Base-by-base conservation (phyloP, 768 basidiomycete species). In the Pisolithus albus region DNA sequence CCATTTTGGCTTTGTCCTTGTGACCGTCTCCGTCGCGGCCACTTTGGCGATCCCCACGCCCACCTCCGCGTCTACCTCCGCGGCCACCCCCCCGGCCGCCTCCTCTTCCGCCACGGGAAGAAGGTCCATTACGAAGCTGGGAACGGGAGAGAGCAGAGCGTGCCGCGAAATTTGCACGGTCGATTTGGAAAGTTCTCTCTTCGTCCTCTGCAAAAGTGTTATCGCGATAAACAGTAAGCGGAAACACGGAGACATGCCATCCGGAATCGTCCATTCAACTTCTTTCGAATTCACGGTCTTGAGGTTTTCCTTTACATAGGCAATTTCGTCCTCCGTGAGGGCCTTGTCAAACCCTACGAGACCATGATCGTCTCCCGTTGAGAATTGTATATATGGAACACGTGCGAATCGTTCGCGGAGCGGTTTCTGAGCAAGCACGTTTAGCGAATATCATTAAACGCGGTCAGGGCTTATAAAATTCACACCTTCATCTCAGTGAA, bases 161-260 rank as follows among this genome's bases (percentile, higher is more conserved):
- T 1, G 86, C 88, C 4, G 85, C 83, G 16, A 75, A 73, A 55
- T 84, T 78, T 2, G 86, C 87, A 10, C 88, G 83, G 61, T 88
- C 82, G 26, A 88, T 72, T 60, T 86, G 84, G 70, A 88, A 88
- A 1, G 70, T 69, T 59, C 81, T 83, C 59, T 89, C 87, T 45
- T 80, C 80, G 23, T 82, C 81, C 75, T 88, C 88, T 87, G 59
- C 46, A 55, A 49, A 19, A 7, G 15, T 1, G 16, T 13, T 21
- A 26, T 13, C 23, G 7, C n/a, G 8, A 11, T 28, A 39, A 19
- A 30, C 19, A 16, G 34, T 26, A 16, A 3, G 21, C 11, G 26
- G 1, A 45, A n/a, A n/a, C 7, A 40, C n/a, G 19, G 2, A 21
- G 6, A 28, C 78, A 46, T 41, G 84, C 86, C 86, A 30, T 74